A percentile compares a stretch with the other conserved stretches of the same genome.
Conservation (phyloP, 2,329 filamentous ascomycete genomes). For the Xylariaceae sp. region DNA sequence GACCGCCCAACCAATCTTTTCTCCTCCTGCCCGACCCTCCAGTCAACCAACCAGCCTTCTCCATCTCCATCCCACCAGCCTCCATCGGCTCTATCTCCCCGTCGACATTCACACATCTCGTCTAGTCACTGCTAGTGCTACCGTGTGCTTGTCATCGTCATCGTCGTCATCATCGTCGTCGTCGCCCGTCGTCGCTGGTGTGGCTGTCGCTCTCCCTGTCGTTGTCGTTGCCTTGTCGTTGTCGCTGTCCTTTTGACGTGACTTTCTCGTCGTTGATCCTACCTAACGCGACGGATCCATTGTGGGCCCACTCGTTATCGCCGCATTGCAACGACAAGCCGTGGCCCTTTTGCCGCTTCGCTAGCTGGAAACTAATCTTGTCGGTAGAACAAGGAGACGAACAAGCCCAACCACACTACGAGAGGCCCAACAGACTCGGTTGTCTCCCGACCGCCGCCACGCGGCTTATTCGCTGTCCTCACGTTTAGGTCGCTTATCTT, state of each 20-base stretch:
- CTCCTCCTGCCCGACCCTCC: conserved; percentile 25
- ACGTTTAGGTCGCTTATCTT: conserved; percentile 4
- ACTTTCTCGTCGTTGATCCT: neutral
- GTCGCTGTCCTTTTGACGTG: neutral
- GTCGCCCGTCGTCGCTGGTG: neutral
- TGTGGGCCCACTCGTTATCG: neutral
- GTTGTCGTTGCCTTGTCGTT: neutral
- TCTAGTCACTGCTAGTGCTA: neutral
- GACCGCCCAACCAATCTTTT: conserved; percentile 27
- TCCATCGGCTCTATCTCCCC: conserved; percentile 16
- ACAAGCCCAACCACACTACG: neutral
- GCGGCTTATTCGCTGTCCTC: conserved; percentile 4
- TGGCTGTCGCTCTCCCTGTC: neutral
- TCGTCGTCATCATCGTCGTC: neutral
- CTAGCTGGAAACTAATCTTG: neutral
- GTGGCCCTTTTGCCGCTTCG: neutral
- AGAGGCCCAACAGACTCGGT: neutral
- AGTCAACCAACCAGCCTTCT: conserved; percentile 27
- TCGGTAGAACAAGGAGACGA: neutral
- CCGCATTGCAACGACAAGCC: neutral
- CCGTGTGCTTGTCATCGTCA: neutral
- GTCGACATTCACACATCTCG: conserved; percentile 14
- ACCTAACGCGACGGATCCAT: conserved; percentile 10
- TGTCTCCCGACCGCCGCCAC: conserved; percentile 3
- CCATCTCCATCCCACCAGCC: conserved; percentile 20